phyloP scores from a whole-genome alignment of 2,329 filamentous ascomycete genomes.

The Raffaelea deltoideospora region DNA sequence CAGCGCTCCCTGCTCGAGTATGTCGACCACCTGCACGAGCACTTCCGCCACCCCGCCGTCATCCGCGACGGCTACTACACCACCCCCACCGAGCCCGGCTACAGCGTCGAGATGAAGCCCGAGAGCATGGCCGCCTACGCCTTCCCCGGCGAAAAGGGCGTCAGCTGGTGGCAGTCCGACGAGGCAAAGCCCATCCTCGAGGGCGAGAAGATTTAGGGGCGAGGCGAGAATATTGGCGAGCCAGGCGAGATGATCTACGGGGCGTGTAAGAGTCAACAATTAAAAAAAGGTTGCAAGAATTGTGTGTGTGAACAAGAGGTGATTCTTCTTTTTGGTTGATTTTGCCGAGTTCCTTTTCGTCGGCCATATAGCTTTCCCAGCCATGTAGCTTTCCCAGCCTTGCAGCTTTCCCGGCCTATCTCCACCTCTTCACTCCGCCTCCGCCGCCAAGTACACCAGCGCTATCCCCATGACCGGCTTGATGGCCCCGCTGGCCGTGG shows the following conservation, averaged over 20 bases:
- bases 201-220: slow-evolving; percentile 34
- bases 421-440: too few species aligned
- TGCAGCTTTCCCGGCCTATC: too few species aligned
- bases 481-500: too few species aligned
- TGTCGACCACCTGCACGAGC: slow-evolving; percentile 86
- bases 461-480: too few species aligned
- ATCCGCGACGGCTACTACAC: slow-evolving; percentile 80
- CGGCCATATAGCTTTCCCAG: too few species aligned
- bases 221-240: too few species aligned
- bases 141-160: slow-evolving; percentile 62
- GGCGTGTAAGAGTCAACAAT: not conserved
- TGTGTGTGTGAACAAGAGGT: not conserved
- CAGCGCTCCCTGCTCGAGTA: slow-evolving; percentile 77
- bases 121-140: slow-evolving; percentile 69
- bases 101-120: slow-evolving; percentile 86
- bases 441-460: too few species aligned
- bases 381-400: too few species aligned
- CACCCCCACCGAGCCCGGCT: slow-evolving; percentile 69
- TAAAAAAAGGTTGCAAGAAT: not conserved
- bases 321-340: too few species aligned
- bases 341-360: too few species aligned
- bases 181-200: slow-evolving; percentile 65
- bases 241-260: too few species aligned
- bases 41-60: slow-evolving; percentile 68
- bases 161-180: slow-evolving; percentile 75